Evolutionary conservation across 2,329 filamentous ascomycete genomes (phyloP).

Genomic region (Alternaria brassicicola): DNA sequence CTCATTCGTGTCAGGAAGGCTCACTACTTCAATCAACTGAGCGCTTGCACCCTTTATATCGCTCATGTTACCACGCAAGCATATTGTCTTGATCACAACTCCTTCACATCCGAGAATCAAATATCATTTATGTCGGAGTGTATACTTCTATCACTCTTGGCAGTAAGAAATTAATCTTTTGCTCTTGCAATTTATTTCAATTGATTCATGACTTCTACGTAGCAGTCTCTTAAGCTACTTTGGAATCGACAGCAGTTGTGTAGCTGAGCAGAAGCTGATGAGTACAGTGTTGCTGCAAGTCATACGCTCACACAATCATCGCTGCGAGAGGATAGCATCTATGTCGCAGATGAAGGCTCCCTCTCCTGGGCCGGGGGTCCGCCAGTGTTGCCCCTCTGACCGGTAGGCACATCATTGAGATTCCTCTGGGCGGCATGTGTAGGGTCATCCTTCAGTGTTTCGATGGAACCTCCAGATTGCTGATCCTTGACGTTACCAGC

Average conservation of each 20-base stretch:
- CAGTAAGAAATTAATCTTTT: too few relatives aligned
- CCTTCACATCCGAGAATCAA: neutral
- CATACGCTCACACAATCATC: neutral
- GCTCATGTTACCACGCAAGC: too few relatives aligned
- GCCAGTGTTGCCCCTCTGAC: conserved; percentile 41
- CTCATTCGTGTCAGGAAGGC: too few relatives aligned
- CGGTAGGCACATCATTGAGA: conserved; percentile 45
- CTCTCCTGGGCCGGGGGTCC: conserved; percentile 44
- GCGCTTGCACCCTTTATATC: too few relatives aligned
- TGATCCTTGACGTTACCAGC: conserved; percentile 28
- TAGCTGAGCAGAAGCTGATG: neutral
- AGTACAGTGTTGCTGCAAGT: neutral
- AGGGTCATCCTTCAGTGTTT: conserved; percentile 42
- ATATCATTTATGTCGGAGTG: too few relatives aligned
- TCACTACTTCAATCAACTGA: neutral
- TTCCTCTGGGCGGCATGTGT: conserved; percentile 48
- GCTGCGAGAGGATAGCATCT: neutral
- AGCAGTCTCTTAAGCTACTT: neutral
- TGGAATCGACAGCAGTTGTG: too few relatives aligned
- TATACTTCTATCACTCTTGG: too few relatives aligned
- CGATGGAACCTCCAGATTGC: conserved; percentile 13
- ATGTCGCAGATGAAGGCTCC: conserved; percentile 25
- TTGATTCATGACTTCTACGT: neutral
- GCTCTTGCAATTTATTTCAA: too few relatives aligned
- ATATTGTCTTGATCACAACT: neutral